phyloP scores from a whole-genome alignment of 1,284 basidiomycete genomes.

The Dichomitus squalens region DNA sequence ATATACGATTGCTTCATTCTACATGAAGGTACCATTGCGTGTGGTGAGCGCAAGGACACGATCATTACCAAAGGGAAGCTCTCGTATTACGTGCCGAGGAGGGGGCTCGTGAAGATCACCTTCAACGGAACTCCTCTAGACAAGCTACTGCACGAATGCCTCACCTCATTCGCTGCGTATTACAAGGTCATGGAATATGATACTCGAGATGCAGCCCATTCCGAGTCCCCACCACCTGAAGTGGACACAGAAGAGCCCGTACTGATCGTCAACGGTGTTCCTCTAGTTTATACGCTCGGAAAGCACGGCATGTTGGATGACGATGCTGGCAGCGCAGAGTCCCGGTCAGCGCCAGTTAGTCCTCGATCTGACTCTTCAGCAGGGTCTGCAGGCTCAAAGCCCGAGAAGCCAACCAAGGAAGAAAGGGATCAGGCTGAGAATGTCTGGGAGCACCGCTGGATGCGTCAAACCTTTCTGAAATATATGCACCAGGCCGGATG shows the following conservation, averaged over 20 bases:
- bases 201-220: no score
- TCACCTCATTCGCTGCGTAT: background rate
- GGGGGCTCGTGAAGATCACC: background rate
- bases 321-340: background rate
- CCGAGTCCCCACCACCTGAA: no score
- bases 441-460: background rate
- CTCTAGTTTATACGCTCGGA: background rate
- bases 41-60: no score
- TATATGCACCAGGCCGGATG: background rate
- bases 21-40: no score
- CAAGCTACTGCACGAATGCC: background rate
- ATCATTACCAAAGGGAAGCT: no score
- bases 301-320: background rate
- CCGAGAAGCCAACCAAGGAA: background rate
- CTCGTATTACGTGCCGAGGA: background rate
- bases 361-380: no score
- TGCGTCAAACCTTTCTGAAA: background rate
- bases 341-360: background rate
- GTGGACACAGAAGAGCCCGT: no score
- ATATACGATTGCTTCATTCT: no score
- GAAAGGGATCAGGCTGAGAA: background rate
- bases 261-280: no score
- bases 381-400: no score
- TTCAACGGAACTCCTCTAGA: background rate
- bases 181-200: background rate